Percentiles rank a stretch among this genome's conserved stretches.
These are phyloP conservation scores for Entomortierella chlamydospora DNA, from an alignment of 192 early-diverging fungal species.

Conservation along the genomic window DNA sequence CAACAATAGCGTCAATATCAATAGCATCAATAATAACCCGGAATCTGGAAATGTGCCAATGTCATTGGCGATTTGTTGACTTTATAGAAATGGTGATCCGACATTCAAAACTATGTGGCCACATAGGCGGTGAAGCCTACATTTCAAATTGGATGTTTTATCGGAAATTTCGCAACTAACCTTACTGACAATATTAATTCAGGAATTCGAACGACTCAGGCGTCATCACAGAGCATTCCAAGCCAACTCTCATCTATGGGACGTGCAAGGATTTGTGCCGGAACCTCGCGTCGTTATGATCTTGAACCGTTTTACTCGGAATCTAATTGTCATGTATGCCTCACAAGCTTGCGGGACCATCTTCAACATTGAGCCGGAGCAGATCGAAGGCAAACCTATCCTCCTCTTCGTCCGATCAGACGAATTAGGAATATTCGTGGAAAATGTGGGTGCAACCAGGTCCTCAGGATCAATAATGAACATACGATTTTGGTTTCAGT, in stretches of 20 bases:
- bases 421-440: slow-evolving; percentile 26
- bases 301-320: slow-evolving; percentile 32
- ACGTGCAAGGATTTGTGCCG: slow-evolving; percentile 8
- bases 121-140: too few species aligned
- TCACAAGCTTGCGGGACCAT: slow-evolving; percentile 7
- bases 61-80: too few species aligned
- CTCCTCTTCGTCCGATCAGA: slow-evolving; percentile 32
- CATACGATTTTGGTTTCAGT: slow-evolving; percentile 40
- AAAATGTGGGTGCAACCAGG: slow-evolving; percentile 28
- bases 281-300: slow-evolving; percentile 37
- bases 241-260: slow-evolving; percentile 2
- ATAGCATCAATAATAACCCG: too few species aligned
- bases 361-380: slow-evolving; percentile 4
- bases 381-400: slow-evolving; percentile 34
- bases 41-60: too few species aligned
- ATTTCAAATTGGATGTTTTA: too few species aligned
- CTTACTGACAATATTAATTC: too few species aligned
- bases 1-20: too few species aligned
- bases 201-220: slow-evolving; percentile 12
- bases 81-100: too few species aligned
- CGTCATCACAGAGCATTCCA: slow-evolving; percentile 13
- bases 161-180: too few species aligned
- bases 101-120: too few species aligned
- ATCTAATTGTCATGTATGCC: slow-evolving; percentile 30
- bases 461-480: slow-evolving; percentile 16